Base-by-base conservation (phyloP, 352 stramenopile species). In the Aphanomyces astaci region DNA sequence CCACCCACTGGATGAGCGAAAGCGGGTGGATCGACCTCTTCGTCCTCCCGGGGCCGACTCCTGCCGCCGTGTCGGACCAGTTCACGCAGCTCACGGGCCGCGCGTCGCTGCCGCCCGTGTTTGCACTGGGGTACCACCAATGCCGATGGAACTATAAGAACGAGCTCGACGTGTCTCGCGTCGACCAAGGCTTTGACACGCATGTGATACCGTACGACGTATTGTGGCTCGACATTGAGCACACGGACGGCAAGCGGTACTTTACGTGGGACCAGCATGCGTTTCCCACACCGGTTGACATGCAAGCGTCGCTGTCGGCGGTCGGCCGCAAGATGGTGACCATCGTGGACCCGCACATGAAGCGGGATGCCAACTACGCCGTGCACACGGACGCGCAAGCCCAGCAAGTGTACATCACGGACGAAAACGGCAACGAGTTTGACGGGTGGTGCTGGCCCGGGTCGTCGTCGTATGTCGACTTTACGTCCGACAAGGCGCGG, bases 101-200 rank as follows among this genome's bases (percentile, higher is more conserved):
- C 7, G 87, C 90, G 27, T 81, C 86, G 55, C 74, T 99, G 28
- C 97, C 97, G 3, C 96, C 97, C 17, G 80, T 99, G 32, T 99
- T 99, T 77, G 86, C 93, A 22, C 75, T 99, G 32, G 96, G 89
- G 11, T 99, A 99, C 78, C 97, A 99, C 73, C 97, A 99, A 78
- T 99, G 96, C 73, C 90, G 97, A 52, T 99, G 97, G 97, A 99
- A 99, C 81, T 99, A 99, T 81, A 97, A 97, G 67, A 98, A 99
- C 76, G 97, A 99, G 67, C 80, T 86, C 22, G 96, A 99, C 76
- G 91, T 99, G 25, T 86, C 88, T 24, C 79, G 87, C 49, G 84
- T 93, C 10, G 74, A 95, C 71, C 79, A 78, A 27, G 94, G 92
- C 40, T 98, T 98, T 73, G 95, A 99, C 72, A 92, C 98, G 66